Base-by-base conservation (phyloP, 345 rosid species). In the Camelina hispida region DNA sequence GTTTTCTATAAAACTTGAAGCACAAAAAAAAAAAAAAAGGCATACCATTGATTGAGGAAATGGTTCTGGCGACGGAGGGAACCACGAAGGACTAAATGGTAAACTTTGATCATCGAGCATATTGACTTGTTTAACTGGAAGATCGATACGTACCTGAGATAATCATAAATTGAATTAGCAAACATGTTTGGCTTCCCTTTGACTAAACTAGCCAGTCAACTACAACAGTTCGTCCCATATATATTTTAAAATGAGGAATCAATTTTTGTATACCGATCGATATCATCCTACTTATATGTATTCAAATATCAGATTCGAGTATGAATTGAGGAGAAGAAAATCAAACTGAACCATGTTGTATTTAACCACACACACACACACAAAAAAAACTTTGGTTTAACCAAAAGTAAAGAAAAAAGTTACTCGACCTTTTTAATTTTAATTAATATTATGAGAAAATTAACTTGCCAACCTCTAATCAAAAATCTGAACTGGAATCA, bases 61-160 rank as follows among this genome's bases (percentile, higher is more conserved):
- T 47, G 60, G n/a, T 23, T 48, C 22, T 16, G 59, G 60, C 25
- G 72, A 20, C 1, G 32, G 50, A 6, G 72, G 32, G 0, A 63
- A 35, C 15, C 46, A 6, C 40, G 52, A 35, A 66, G 78, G 78
- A 74, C 43, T 34, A 13, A 66, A 43, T 35, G 51, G 65, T 0
- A 55, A 8, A 0, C 13, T 2, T 38, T 47, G 51, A 47, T 65
- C 48, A 18, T 64, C 13, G 20, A 62, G 20, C 30, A 52, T 2
- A 54, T 9, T 55, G 35, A 4, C 28, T 43, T 68, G 18, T 35
- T 60, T 51, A 22, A 11, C 32, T 50, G 40, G 47, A 48, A 61
- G 30, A 50, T 60, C 3, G 4, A 71, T 18, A 40, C 2, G 2
- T 8, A 46, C 17, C 2, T 38, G 12, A 42, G 23, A 42, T n/a